phyloP scores from a whole-genome alignment of 176 grass and related monocot genomes.

The Lolium rigidum region DNA sequence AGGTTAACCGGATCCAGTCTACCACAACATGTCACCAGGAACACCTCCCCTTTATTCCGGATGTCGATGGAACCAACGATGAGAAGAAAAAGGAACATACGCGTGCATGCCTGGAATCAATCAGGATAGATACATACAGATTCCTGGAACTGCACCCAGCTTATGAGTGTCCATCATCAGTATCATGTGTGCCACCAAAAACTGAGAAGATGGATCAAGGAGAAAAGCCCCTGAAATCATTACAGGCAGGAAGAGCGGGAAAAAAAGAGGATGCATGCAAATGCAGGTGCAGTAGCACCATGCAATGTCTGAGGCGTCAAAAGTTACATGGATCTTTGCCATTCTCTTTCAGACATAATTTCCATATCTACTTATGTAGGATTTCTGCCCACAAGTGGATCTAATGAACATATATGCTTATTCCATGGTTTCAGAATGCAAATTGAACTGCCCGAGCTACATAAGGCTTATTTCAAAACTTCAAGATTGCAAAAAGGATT shows the following conservation, averaged over 20 bases:
- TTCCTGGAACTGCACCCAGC: neutral
- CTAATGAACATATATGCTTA: too few relatives aligned
- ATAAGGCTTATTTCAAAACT: neutral
- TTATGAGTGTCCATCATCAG: slow-evolving; percentile 18
- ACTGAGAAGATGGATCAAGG: neutral
- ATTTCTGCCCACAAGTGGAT: neutral
- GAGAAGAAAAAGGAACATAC: neutral
- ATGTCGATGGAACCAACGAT: neutral
- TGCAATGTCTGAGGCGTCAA: neutral
- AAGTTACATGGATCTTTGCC: neutral
- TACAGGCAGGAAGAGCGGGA: neutral
- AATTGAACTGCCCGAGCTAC: neutral
- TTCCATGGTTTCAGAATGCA: neutral
- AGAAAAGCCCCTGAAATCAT: slow-evolving; percentile 34
- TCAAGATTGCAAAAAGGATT: neutral
- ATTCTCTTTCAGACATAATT: neutral
- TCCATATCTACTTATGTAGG: too few relatives aligned
- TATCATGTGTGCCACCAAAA: slow-evolving; percentile 1
- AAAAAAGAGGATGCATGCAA: neutral
- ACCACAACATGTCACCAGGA: neutral
- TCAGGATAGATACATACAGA: neutral
- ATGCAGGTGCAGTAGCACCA: slow-evolving; percentile 13
- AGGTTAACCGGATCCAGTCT: neutral
- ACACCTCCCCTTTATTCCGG: neutral
- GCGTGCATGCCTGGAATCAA: slow-evolving; percentile 10